Evolutionary conservation across 2,329 filamentous ascomycete species (phyloP), one percentile per base, ranked within the genome.

Genomic region (Microascus cirrosus): DNA sequence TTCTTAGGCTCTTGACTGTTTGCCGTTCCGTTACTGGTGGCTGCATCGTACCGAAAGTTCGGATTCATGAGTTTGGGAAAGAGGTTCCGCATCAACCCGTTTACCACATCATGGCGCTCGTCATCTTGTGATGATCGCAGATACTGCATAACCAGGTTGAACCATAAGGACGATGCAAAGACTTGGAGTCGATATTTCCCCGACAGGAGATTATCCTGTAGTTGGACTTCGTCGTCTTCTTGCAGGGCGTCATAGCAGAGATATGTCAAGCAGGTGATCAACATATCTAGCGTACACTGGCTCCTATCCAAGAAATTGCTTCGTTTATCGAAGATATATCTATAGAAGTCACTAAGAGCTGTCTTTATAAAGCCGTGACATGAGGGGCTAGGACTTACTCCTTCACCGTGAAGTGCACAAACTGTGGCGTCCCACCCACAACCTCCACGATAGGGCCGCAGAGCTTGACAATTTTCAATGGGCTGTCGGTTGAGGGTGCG

Each of bases 331-430:
- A 56, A 51, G 5, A 61, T 42, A 32, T 63, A 63, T 45, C 42
- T 48, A 48, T 48, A 11, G 3, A n/a, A 5, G 42, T 58, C 58
- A 20, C 13, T 13, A 48, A 20, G 6, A 48, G 42, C 5, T 48
- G 13, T 48, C 8, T 11, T 20, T 22, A 8, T 20, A 22, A 11
- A 22, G 42, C 18, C 22, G 20, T 22, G 20, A n/a, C 36, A n/a
- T n/a, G 22, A 11, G 42, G 8, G 42, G 2, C 53, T 58, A 60
- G 35, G 55, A 64, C 65, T 20, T 48, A 48, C 15, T 69, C 64
- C 54, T 68, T 65, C 24, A 64, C 68, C 2, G 67, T 70, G 59
- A 70, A 70, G 57, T 70, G 68, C 4, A 70, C 66, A 55, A 70
- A 67, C 7, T 67, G 66, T 13, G 67, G 59, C 25, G 60, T 60